Evolutionary conservation across 2,329 filamentous ascomycete species (phyloP), one percentile per base, ranked within the genome.

Genomic region (Plenodomus lindquistii): DNA sequence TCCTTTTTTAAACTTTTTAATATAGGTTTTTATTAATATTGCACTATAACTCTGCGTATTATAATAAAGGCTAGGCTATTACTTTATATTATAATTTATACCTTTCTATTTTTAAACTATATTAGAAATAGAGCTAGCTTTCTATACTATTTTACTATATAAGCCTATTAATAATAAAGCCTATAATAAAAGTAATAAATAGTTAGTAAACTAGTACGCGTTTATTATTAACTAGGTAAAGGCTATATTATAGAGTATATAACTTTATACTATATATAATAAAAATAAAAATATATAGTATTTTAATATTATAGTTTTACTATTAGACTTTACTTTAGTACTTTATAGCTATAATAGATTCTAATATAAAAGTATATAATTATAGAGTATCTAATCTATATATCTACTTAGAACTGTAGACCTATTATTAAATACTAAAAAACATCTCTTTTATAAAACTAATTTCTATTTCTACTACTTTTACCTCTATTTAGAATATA

Each of bases 281-380:
- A 40, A 40, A 34, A 42, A 55, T 18, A 46, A 55, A 40, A 55
- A 50, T 35, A 46, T 46, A 15, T 55, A 43, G 52, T 50, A 40
- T 24, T 8, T 27, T 3, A 42, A 50, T 7, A 46, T 55, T 16
- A n/a, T 55, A 6, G 15, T 27, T 35, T 49, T 40, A 37, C 15
- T 50, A 21, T 31, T 55, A 17, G 42, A 35, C 35, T 40, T 53
- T 4, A 49, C 49, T 18, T 11, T 55, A 7, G 15, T 37, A 27
- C 21, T 55, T 15, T 34, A 52, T 5, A 38, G 18, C 5, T 37
- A 46, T 15, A 48, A 35, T 16, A 52, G 44, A 40, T 27, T 55
- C 21, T 42, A 11, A n/a, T 15, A 44, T 17, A n/a, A 54, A 22
- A 54, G 43, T 31, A 43, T 50, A 40, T 41, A 58, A 53, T 53